These are phyloP conservation scores for Apodospora peruviana DNA, from an alignment of 495 filamentous ascomycete genomes.

Conservation along the genomic window DNA sequence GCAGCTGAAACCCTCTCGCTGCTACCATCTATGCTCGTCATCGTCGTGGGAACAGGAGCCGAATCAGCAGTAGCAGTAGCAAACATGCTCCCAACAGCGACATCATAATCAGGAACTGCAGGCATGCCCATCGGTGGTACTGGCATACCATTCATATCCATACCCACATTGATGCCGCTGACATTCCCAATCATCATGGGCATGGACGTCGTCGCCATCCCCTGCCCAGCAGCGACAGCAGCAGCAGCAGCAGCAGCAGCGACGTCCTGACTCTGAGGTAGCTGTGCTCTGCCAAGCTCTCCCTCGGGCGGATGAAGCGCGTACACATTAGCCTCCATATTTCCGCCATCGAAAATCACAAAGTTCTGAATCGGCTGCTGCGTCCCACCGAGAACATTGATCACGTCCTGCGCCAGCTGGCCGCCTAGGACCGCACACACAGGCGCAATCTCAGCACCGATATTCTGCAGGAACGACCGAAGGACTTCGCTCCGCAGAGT, in stretches of 20 bases:
- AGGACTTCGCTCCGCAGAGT: conserved; percentile 74
- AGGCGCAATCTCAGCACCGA: conserved; percentile 76
- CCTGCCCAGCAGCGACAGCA: neutral
- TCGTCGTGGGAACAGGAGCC: neutral
- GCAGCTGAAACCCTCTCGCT: neutral
- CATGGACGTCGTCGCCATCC: neutral
- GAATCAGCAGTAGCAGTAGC: neutral
- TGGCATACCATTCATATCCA: too few species aligned
- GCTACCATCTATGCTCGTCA: too few species aligned
- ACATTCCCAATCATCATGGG: neutral
- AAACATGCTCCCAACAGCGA: too few species aligned
- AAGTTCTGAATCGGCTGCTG: conserved; percentile 97
- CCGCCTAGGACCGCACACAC: conserved; percentile 88
- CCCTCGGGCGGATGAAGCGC: conserved; percentile 70
- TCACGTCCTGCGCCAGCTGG: conserved; percentile 88
- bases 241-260: neutral
- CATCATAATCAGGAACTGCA: too few species aligned
- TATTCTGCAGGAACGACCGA: conserved; percentile 74
- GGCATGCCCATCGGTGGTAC: too few species aligned
- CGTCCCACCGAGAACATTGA: conserved; percentile 83
- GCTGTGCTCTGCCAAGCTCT: conserved; percentile 29
- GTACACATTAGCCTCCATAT: conserved; percentile 70
- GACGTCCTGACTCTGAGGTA: neutral
- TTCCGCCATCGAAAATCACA: conserved; percentile 83
- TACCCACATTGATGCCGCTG: neutral